Evolutionary conservation across 2,329 filamentous ascomycete genomes (phyloP).

Genomic region (Exophiala viscosa): DNA sequence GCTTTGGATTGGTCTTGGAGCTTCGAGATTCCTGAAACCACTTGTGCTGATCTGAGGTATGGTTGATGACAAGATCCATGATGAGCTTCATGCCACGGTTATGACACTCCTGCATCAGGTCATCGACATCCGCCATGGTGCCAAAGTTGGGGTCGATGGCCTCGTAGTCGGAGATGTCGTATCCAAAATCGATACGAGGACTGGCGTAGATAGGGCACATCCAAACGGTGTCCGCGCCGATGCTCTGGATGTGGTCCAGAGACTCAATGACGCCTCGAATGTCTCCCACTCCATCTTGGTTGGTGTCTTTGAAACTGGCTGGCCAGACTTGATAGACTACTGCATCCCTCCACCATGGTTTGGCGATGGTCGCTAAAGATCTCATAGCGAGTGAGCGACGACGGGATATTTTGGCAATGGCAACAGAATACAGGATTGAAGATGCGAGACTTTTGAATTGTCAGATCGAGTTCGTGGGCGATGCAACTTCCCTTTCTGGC

Average conservation of each 20-base stretch:
- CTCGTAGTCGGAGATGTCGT: conserved; percentile 65
- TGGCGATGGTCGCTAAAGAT: no score
- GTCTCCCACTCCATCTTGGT: conserved; percentile 59
- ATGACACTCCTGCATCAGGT: conserved; percentile 54
- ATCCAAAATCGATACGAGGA: conserved; percentile 67
- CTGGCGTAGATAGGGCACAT: conserved; percentile 63
- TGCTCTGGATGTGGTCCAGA: conserved; percentile 57
- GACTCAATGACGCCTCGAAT: conserved; percentile 58
- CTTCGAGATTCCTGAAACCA: conserved; percentile 65
- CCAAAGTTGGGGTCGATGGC: conserved; percentile 60
- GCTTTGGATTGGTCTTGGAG: conserved; percentile 56
- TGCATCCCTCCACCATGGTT: conserved; percentile 59
- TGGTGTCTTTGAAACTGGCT: conserved; percentile 56
- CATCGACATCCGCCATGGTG: conserved; percentile 58
- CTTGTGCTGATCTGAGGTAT: conserved; percentile 64
- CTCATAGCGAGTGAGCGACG: no score
- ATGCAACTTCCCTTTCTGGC: no score
- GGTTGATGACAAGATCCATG: conserved; percentile 69
- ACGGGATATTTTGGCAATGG: no score
- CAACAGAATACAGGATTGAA: no score
- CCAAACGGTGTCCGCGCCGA: conserved; percentile 66
- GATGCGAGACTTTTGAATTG: no score
- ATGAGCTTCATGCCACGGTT: conserved; percentile 63
- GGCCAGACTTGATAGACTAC: conserved; percentile 61
- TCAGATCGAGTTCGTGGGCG: no score